These are phyloP conservation scores for Yarrowia sp. DNA, from an alignment of 805 yeast species.

Conservation along the genomic window DNA sequence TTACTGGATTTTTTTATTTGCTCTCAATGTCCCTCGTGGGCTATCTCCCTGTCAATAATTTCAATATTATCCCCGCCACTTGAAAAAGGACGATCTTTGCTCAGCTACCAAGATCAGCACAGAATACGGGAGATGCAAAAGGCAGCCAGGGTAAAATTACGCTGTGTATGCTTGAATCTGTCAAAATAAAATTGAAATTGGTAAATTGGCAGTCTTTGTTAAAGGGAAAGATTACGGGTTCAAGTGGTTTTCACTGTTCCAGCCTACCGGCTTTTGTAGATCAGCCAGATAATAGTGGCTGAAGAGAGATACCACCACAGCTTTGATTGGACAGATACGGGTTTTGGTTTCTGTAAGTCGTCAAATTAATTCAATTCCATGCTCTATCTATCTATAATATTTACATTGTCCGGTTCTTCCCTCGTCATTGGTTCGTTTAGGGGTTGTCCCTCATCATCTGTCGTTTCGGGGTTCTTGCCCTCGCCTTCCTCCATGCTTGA, in stretches of 20 bases:
- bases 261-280: no score
- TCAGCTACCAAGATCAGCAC: neutral
- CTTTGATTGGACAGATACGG: neutral
- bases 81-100: neutral
- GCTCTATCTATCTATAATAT: conserved; percentile 24
- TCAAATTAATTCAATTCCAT: neutral
- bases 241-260: no score
- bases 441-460: neutral
- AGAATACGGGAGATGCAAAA: neutral
- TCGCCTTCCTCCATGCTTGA: conserved; percentile 1
- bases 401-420: conserved; percentile 2
- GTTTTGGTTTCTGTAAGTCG: neutral
- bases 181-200: neutral
- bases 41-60: neutral
- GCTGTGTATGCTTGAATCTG: neutral
- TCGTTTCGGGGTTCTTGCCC: neutral
- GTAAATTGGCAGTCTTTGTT: neutral
- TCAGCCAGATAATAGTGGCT: neutral
- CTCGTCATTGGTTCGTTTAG: neutral
- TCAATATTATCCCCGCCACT: neutral
- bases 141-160: neutral
- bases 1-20: neutral
- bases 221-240: no score
- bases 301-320: neutral
- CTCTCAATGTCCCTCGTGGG: neutral